Evolutionary conservation across 306 rosid species (phyloP).

Genomic region (Canavalia ensiformis): DNA sequence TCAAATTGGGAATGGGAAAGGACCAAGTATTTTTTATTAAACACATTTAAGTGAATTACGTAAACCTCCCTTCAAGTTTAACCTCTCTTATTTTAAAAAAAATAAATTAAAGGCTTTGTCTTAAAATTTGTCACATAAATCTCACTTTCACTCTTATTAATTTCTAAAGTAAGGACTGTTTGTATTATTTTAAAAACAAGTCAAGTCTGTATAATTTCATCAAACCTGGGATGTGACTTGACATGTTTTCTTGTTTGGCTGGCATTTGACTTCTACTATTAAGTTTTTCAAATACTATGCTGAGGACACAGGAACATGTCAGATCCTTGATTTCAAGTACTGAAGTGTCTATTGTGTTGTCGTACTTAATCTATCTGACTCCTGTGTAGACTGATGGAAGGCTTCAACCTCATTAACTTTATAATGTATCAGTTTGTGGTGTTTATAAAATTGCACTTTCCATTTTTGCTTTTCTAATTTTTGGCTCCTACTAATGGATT

Average conservation of each 20-base stretch:
- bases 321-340: background rate
- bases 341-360: background rate
- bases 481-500: background rate
- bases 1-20: background rate
- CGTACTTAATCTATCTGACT: background rate
- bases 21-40: background rate
- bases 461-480: background rate
- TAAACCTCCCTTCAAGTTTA: background rate
- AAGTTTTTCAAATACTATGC: background rate
- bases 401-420: background rate
- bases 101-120: constrained; percentile 5
- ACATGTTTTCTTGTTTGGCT: background rate
- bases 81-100: constrained; percentile 1
- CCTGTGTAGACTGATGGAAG: background rate
- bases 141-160: background rate
- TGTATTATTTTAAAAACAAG: constrained; percentile 5
- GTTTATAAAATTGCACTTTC: background rate
- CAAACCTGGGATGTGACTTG: background rate
- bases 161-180: background rate
- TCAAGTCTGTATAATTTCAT: background rate
- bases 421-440: background rate
- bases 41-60: constrained; percentile 6
- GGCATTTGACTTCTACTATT: background rate
- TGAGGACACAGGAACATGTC: background rate
- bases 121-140: background rate